Evolutionary conservation across 2,329 filamentous ascomycete genomes (phyloP), one percentile per base, ranked within the genome.

Genomic region (Helminthosporium solani): DNA sequence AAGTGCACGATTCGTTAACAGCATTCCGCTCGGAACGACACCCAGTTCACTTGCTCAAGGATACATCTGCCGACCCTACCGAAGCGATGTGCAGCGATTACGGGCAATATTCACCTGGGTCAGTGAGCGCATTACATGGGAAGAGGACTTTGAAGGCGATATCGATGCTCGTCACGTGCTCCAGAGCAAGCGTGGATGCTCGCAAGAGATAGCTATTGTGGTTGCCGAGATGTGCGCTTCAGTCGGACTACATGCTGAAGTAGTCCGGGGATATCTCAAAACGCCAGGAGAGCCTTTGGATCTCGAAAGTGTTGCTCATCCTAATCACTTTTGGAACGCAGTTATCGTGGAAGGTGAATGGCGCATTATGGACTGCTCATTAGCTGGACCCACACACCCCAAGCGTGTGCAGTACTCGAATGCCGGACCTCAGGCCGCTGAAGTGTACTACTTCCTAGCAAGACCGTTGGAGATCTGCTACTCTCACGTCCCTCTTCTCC

Each of bases 301-400:
- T 59, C 76, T 90, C 34, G 88, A 87, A 51, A 86, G 86, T 47
- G 83, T 92, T 68, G 88, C 89, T n/a, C 83, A 86, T 23, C 81
- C 92, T 0, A 99, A 99, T 63, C 94, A 99, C 72, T 97, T 88
- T 84, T 99, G 94, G 94, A 99, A 99, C 59, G 85, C 90, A 0
- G 89, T 97, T 15, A 75, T 96, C 28, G 85, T 96, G 7, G 94
- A 99, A 68, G 86, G 88, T 18, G 90, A 96, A 71, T 99, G 94
- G 94, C 87, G 94, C 40, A 87, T 97, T 55, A 89, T 99, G 75
- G 94, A 99, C 69, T 94, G 90, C 67, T 95, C 90, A 28, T 77
- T 99, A 38, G 90, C 94, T 3, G 91, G 87, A 53, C 91, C 92
- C 11, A 96, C 92, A 0, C 90, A 97, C 61, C 92, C 94, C 8